These are phyloP conservation scores for Aciculosporium take DNA, from an alignment of 2,329 filamentous ascomycete genomes.

Conservation along the genomic window DNA sequence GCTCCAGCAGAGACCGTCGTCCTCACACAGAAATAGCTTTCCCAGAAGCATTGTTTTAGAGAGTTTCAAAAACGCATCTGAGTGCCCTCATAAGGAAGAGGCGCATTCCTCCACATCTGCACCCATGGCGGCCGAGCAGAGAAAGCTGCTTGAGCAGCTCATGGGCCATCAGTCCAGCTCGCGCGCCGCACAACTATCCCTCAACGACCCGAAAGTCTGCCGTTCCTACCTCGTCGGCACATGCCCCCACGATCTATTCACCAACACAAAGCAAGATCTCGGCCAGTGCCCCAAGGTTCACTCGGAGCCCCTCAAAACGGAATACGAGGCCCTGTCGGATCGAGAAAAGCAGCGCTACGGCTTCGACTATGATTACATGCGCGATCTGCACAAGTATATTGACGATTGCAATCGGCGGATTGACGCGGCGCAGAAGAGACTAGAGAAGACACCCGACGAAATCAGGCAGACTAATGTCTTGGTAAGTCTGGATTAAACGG, in stretches of 20 bases:
- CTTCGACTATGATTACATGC: constrained; percentile 94
- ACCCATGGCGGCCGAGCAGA: constrained; percentile 86
- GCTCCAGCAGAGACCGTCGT: not conserved
- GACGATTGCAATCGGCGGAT: constrained; percentile 93
- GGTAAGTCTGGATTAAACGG: constrained; percentile 27
- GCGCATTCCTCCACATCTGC: not conserved
- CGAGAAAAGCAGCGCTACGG: constrained; percentile 64
- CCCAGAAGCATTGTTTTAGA: not conserved
- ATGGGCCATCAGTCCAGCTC: constrained; percentile 64
- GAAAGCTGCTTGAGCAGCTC: constrained; percentile 95
- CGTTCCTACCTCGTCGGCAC: constrained; percentile 86
- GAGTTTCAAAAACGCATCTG: no score
- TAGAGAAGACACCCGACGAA: constrained; percentile 97
- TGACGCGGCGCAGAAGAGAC: constrained; percentile 70
- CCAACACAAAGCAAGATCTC: constrained; percentile 95
- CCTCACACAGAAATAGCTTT: not conserved
- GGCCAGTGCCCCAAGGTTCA: constrained; percentile 81
- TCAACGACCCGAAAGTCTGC: constrained; percentile 88
- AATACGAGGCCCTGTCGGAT: constrained; percentile 65
- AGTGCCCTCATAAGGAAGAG: not conserved
- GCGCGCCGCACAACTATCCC: constrained; percentile 66
- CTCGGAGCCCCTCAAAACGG: constrained; percentile 72
- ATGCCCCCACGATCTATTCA: constrained; percentile 97
- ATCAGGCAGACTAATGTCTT: constrained; percentile 87
- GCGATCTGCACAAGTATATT: constrained; percentile 92